These are phyloP conservation scores for Coemansia sp. DNA, from an alignment of 192 early-diverging fungal genomes.

Conservation along the genomic window DNA sequence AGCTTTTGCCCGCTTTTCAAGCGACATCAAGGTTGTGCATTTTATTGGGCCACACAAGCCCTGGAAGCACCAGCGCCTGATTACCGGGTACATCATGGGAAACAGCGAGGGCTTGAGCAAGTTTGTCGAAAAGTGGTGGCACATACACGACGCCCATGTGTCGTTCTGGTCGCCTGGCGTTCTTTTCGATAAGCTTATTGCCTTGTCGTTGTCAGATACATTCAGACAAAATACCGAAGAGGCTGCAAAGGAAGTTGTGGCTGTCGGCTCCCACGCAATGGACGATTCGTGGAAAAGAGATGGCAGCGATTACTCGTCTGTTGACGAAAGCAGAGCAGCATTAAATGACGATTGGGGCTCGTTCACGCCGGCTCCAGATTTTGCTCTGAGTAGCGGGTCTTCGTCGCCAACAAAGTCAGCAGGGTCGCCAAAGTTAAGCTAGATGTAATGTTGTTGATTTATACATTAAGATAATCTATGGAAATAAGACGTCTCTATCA, in stretches of 20 bases:
- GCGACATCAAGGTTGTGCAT: slow-evolving; percentile 73
- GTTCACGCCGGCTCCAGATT: slow-evolving; percentile 41
- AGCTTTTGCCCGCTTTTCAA: slow-evolving; percentile 69
- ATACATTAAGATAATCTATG: no score
- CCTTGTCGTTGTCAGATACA: slow-evolving; percentile 9
- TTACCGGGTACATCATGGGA: slow-evolving; percentile 30
- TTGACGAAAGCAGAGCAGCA: slow-evolving; percentile 5
- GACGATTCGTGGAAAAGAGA: slow-evolving; percentile 37
- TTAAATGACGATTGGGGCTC: slow-evolving; percentile 23
- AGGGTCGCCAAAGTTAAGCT: slow-evolving; percentile 2
- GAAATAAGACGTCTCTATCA: no score
- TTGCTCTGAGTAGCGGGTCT: slow-evolving; percentile 15
- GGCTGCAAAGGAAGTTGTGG: neutral
- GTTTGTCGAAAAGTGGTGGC: slow-evolving; percentile 72
- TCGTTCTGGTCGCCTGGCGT: slow-evolving; percentile 28
- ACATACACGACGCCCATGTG: slow-evolving; percentile 56
- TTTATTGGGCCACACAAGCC: slow-evolving; percentile 88
- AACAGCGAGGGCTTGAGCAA: slow-evolving; percentile 18
- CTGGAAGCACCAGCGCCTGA: slow-evolving; percentile 57
- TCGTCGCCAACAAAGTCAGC: neutral
- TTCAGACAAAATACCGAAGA: neutral
- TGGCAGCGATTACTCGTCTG: slow-evolving; percentile 5
- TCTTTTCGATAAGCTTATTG: slow-evolving; percentile 10
- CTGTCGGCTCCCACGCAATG: slow-evolving; percentile 10
- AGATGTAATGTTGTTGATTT: neutral